Evolutionary conservation across 495 filamentous ascomycete species (phyloP).

Genomic region (Thozetella sp.): DNA sequence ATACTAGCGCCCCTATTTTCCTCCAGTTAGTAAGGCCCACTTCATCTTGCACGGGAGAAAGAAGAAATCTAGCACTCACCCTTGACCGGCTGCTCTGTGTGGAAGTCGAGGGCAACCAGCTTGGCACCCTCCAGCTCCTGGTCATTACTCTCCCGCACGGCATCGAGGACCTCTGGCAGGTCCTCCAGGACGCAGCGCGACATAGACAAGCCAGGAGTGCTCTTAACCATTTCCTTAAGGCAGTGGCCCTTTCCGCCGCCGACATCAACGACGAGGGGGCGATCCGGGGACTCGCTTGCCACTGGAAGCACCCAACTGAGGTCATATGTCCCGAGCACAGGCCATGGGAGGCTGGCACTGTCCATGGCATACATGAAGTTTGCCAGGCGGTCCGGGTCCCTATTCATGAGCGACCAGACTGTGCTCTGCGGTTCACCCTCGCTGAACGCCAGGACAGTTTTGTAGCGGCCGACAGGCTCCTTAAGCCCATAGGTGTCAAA

Average conservation of each 20-base stretch:
- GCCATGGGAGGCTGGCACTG: conserved; percentile 8
- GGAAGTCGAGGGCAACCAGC: conserved; percentile 26
- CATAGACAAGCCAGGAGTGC: conserved; percentile 16
- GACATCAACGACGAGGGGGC: conserved; percentile 30
- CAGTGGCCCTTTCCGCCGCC: conserved; percentile 37
- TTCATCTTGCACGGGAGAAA: neutral
- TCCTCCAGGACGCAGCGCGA: conserved; percentile 33
- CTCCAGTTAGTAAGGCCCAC: neutral
- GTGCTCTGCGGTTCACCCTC: conserved; percentile 13
- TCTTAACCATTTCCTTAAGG: conserved; percentile 21
- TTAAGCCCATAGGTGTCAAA: conserved; percentile 24
- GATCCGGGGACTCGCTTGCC: conserved; percentile 4
- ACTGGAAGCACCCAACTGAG: conserved; percentile 22
- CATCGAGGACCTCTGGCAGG: conserved; percentile 24
- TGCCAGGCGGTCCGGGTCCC: conserved; percentile 7
- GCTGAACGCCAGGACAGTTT: conserved; percentile 18
- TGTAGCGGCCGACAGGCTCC: conserved; percentile 14
- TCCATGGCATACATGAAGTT: conserved; percentile 22
- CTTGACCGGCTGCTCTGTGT: conserved; percentile 28
- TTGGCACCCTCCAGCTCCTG: conserved; percentile 17
- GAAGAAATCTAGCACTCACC: conserved; percentile 8
- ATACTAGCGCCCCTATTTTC: conserved; percentile 25
- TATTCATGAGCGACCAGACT: conserved; percentile 21
- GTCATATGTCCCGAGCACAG: conserved; percentile 26
- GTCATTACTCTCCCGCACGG: conserved; percentile 8